A percentile compares a stretch with the other conserved stretches of the same genome.
These are phyloP conservation scores for Globisporangium recalcitrans DNA, from an alignment of 352 stramenopile species.

Conservation along the genomic window DNA sequence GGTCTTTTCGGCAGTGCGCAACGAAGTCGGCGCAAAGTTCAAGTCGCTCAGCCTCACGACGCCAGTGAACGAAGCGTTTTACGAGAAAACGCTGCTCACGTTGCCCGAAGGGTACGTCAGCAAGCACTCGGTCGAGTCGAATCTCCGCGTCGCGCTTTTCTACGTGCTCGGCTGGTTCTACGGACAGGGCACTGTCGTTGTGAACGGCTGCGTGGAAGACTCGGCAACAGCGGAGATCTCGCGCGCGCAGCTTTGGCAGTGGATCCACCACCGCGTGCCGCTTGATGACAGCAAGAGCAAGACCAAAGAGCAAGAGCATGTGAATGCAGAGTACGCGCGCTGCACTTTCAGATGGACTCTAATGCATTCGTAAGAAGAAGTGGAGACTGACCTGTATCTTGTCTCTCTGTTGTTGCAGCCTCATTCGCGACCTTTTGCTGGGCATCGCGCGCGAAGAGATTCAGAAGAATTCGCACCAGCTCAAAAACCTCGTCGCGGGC, in stretches of 20 bases:
- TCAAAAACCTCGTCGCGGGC: conserved; percentile 39
- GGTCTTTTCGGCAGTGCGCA: conserved; percentile 16
- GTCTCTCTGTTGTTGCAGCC: too few relatives aligned
- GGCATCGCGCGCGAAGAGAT: conserved; percentile 29
- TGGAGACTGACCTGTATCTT: too few relatives aligned
- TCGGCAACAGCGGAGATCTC: conserved; percentile 93
- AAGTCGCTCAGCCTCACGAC: neutral
- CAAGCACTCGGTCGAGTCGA: conserved; percentile 71
- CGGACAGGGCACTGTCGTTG: conserved; percentile 85
- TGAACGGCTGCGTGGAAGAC: conserved; percentile 93
- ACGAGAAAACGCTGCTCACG: conserved; percentile 43
- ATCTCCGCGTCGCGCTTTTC: conserved; percentile 84
- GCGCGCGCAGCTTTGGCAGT: conserved; percentile 90
- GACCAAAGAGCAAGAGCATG: conserved; percentile 3
- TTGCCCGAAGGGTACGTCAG: conserved; percentile 66
- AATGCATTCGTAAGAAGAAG: neutral
- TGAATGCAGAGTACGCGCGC: conserved; percentile 35
- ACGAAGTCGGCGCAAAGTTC: conserved; percentile 1
- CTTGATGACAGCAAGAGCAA: conserved; percentile 20
- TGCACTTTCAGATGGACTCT: neutral
- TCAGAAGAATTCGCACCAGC: conserved; percentile 13
- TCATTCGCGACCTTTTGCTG: conserved; percentile 46
- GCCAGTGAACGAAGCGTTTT: conserved; percentile 28
- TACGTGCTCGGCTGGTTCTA: conserved; percentile 91
- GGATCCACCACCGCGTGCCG: conserved; percentile 54